Evolutionary conservation across 768 basidiomycete genomes (phyloP), one percentile per base, ranked within the genome.

Genomic region (Cystofilobasidium capitatum): DNA sequence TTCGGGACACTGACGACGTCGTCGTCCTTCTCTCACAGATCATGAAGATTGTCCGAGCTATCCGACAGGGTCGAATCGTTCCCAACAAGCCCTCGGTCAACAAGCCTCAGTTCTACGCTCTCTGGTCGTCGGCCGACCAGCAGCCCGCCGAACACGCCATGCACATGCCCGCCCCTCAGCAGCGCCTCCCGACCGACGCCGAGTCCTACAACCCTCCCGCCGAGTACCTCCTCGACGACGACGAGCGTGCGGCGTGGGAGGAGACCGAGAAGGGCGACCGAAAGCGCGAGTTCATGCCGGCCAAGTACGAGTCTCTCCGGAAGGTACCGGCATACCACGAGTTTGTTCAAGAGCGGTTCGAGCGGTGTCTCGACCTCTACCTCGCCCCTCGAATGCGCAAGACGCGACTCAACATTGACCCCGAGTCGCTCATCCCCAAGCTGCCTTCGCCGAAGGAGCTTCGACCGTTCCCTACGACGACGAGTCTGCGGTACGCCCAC

Each of bases 21-120:
- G n/a, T n/a, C 35, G 6, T 17, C 26, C 22, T 31, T 51, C 61
- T 64, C 36, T 9, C 26, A 37, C 71, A 96, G 93, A 85, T 99
- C 71, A 93, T 99, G 91, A 99, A 98, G 83, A 97, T 98, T 70
- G 93, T 99, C 70, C 91, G 93, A 57, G 94, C 94, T 6, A 98
- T 99, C 74, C 86, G 96, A 12, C 87, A 92, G 81, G 96, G 96
- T 39, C 87, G 89, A 49, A 99, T 99, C 71, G 74, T 91, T 9
- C 89, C 92, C 36, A 86, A 88, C 70, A 94, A 91, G 78, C 89
- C 92, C 17, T 88, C 84, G 78, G 80, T 82, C 40, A 83, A 79
- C 70, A 79, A 84, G 78, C 83, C 83, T 49, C 83, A 85, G 69
- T 86, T 91, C 71, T 94, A 91, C 76, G 81, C 86, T 20, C 88